Evolutionary conservation across 1,139 yeast species (phyloP).

Genomic region (Candida sp.): DNA sequence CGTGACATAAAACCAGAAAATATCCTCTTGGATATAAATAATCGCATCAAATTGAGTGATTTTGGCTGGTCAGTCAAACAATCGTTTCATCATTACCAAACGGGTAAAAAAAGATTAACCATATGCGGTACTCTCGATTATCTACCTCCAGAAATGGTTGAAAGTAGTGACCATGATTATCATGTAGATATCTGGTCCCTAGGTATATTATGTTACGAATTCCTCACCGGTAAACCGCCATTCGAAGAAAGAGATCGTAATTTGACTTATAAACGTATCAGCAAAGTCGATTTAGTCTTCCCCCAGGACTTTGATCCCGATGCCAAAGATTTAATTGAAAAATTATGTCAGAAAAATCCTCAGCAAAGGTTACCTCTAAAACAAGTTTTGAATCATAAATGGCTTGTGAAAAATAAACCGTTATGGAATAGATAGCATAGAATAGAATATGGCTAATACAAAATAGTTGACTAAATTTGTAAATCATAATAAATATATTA

Average conservation of each 20-base stretch:
- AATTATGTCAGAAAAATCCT: constrained; percentile 66
- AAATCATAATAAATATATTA: not conserved
- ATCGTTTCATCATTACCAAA: not conserved
- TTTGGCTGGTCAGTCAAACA: constrained; percentile 89
- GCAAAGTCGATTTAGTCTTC: constrained; percentile 68
- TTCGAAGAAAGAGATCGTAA: constrained; percentile 78
- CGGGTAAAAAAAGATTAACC: constrained; percentile 64
- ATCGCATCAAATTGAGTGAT: constrained; percentile 79
- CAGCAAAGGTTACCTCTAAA: constrained; percentile 56
- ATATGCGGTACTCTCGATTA: constrained; percentile 96
- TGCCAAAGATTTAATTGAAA: constrained; percentile 70
- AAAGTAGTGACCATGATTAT: constrained; percentile 73
- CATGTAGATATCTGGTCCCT: constrained; percentile 91
- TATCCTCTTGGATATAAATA: constrained; percentile 69
- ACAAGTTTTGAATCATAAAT: constrained; percentile 72
- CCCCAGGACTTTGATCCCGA: constrained; percentile 70
- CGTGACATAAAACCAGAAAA: constrained; percentile 94
- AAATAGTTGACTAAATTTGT: no score
- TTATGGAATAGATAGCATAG: constrained; percentile 23
- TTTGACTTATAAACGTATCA: constrained; percentile 77
- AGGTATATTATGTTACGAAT: constrained; percentile 83
- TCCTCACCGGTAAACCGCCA: constrained; percentile 87
- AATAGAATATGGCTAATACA: not conserved
- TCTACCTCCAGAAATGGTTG: constrained; percentile 94
- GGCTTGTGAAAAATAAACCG: constrained; percentile 68